A percentile compares a stretch with the other conserved stretches of the same genome.
Conservation (phyloP, 2,329 filamentous ascomycete species). For the Talaromyces sp. region DNA sequence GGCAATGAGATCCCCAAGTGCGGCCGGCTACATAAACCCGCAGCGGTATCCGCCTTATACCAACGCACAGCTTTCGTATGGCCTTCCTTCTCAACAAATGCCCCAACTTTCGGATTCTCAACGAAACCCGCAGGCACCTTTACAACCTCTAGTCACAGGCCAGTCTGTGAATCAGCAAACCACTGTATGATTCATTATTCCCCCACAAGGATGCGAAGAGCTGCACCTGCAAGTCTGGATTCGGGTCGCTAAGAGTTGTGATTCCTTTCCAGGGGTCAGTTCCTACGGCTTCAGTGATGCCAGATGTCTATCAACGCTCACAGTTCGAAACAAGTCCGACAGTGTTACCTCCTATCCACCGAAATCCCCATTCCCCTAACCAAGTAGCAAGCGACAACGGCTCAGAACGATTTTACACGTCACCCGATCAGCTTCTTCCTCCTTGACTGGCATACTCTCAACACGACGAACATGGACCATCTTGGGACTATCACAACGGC, state of each 20-base stretch:
- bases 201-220: constrained; percentile 1
- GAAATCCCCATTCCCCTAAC: constrained; percentile 20
- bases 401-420: constrained; percentile 28
- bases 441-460: constrained; percentile 30
- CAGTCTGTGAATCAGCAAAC: constrained; percentile 28
- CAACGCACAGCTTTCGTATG: constrained; percentile 28
- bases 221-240: constrained; percentile 18
- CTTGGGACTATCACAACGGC: constrained; percentile 21
- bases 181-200: constrained; percentile 27
- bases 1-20: constrained; percentile 16
- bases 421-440: constrained; percentile 24
- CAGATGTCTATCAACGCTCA: constrained; percentile 28
- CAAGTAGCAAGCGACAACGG: constrained; percentile 23
- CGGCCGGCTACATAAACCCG: constrained; percentile 13
- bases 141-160: constrained; percentile 30
- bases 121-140: constrained; percentile 29
- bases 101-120: constrained; percentile 31
- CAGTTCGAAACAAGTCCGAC: constrained; percentile 28
- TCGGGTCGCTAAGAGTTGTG: constrained; percentile 23
- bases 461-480: constrained; percentile 25
- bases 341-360: constrained; percentile 29
- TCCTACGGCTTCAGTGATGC: constrained; percentile 31
- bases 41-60: constrained; percentile 16
- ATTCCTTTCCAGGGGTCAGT: constrained; percentile 27
- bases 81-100: constrained; percentile 27